Base-by-base conservation (phyloP, 805 yeast genomes). In the Brettanomyces nanus region DNA sequence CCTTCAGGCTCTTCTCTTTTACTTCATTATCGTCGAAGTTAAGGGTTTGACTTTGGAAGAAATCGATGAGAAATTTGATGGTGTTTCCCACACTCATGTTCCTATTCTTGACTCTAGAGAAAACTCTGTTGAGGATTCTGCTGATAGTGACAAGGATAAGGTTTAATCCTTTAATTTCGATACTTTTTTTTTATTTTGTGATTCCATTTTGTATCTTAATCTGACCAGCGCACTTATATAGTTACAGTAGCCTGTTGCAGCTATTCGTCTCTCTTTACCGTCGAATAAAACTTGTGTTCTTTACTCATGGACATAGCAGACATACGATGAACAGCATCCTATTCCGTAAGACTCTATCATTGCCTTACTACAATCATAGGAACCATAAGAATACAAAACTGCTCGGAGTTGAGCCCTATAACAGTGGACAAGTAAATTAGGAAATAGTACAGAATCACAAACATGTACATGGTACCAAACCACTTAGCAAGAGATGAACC, bases 401-500 rank as follows among this genome's bases (percentile, higher is more conserved):
- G 68, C 4, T 76, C 70, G 0, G 87, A 65, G n/a, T 68, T 53
- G 37, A 76, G 56, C 17, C 66, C 64, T 49, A 73, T 53, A 0
- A 77, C 84, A 0, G 83, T 63, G 3, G 77, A 62, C 46, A 69
- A 71, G 48, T 69, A 81, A 33, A 80, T 65, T 1, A 89, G 87
- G 20, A 73, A 59, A 53, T 77, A 79, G 53, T 71, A 80, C 7
- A 74, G 54, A 42, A 71, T 66, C 5, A 62, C 54, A 35, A 63
- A 62, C 37, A 66, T 52, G 34, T 65, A 62, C 78, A 74, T 61
- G 44, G 80, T 58, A 47, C 68, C 64, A 49, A 75, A 75, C 70
- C 81, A 74, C 51, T 78, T 77, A 6, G 83, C 69, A 43, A 78
- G 59, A 2, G 85, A 75, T 1, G 82, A 73, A 6, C 84, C 77